These are phyloP conservation scores for Bertia moriformis DNA, from an alignment of 2,329 filamentous ascomycete genomes.

Conservation along the genomic window DNA sequence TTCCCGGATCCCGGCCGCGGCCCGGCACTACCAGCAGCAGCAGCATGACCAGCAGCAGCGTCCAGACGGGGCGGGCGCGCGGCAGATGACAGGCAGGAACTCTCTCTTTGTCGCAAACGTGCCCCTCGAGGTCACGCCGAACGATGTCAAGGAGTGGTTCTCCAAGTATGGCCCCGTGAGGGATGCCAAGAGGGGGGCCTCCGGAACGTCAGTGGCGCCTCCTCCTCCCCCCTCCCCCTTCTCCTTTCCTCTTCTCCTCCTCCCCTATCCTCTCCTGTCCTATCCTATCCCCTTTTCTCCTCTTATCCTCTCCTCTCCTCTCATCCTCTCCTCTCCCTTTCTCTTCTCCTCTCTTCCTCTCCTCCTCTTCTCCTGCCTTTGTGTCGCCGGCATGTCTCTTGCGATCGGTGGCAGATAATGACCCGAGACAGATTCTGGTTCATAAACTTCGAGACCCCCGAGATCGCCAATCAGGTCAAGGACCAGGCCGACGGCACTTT, in stretches of 20 bases:
- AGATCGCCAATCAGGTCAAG: background rate
- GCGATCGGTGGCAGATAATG: background rate
- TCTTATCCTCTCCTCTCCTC: too few species aligned
- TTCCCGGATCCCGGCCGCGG: background rate
- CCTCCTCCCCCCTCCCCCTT: too few species aligned
- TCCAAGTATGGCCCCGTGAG: background rate
- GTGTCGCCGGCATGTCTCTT: too few species aligned
- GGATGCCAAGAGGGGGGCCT: background rate
- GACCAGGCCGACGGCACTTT: background rate
- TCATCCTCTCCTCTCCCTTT: too few species aligned
- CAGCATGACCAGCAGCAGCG: background rate
- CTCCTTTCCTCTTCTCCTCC: too few species aligned
- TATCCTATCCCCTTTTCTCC: too few species aligned
- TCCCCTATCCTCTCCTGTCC: too few species aligned
- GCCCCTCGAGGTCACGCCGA: background rate
- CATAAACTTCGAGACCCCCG: background rate
- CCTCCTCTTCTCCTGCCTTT: background rate
- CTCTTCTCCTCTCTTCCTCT: background rate
- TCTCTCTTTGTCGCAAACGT: background rate
- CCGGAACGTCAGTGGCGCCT: background rate
- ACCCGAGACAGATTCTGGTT: background rate
- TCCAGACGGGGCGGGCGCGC: background rate
- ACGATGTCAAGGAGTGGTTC: background rate
- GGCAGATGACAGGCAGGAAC: background rate
- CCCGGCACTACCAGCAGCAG: background rate